Evolutionary conservation across 2,329 filamentous ascomycete species (phyloP), one percentile per base, ranked within the genome.

Genomic region (Sporothrix pallida): DNA sequence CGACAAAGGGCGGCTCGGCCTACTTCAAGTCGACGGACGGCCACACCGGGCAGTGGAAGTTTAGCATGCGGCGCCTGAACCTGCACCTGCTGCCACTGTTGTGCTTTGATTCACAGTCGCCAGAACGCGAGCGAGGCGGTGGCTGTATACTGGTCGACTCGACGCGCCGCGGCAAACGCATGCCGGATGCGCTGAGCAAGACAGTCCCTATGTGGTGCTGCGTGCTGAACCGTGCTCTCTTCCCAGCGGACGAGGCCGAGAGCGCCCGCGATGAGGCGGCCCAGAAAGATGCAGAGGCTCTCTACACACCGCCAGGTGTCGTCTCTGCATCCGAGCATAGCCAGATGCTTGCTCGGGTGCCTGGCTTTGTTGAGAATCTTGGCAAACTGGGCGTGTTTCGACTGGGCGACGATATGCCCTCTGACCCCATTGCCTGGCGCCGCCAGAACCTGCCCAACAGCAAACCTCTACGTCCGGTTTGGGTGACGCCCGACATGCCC

Each of bases 1-100:
- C 17, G 9, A 37, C 56, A 46, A 72, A 72, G 82, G 83, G 80
- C 0, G 92, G 89, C 46, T 94, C 92, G 76, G 93, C 92, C 46
- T 99, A 98, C 83, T 99, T 98, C 83, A 99, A 99, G 86, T 97
- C 93, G 82, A 99, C 96, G 1, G 96, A 99, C 83, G 96, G 96
- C 0, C 96, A 99, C 81, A 90, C 91, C 71, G 91, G 93, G 9
- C 91, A 97, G 79, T 99, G 96, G 96, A 89, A 91, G 75, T 97
- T 98, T 80, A 97, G 93, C 82, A 88, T 91, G 26, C 85, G 96
- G 76, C 87, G 96, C 76, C 83, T 98, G 79, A 99, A 99, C 80
- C 80, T 97, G 78, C 93, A 97, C 76, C 80, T 98, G 17, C 81
- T 98, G 69, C 86, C 90, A 48, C 79, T 95, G 56, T 86, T 95